Evolutionary conservation across 2,329 filamentous ascomycete genomes (phyloP).

Genomic region (Sporothrix mexicana): DNA sequence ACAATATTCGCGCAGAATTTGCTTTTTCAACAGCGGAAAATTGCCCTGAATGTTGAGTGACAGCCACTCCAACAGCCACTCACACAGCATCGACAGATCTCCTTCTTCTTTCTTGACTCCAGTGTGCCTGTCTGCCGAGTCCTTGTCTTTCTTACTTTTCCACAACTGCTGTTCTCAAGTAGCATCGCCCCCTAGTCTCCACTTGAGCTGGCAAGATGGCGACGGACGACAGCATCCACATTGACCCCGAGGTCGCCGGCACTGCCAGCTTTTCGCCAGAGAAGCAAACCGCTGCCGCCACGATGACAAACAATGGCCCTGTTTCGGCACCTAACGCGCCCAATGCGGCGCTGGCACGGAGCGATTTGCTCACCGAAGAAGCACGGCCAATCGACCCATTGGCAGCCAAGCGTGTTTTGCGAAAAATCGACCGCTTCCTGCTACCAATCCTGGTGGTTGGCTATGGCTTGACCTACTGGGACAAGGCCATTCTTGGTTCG

Average conservation of each 20-base stretch:
- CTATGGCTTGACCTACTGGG: constrained; percentile 46
- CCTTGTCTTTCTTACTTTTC: background rate
- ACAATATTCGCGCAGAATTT: background rate
- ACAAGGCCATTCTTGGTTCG: constrained; percentile 70
- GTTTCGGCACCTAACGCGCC: background rate
- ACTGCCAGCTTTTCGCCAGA: background rate
- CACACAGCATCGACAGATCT: too few species aligned
- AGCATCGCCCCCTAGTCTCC: background rate
- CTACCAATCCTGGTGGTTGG: constrained; percentile 1
- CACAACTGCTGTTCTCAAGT: background rate
- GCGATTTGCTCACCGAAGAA: constrained; percentile 14
- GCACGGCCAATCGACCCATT: constrained; percentile 14
- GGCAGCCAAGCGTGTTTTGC: background rate
- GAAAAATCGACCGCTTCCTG: constrained; percentile 27
- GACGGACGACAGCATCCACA: background rate
- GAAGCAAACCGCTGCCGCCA: background rate
- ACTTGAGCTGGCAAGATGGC: background rate
- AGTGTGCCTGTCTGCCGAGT: too few species aligned
- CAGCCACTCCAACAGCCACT: too few species aligned
- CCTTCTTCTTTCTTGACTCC: too few species aligned
- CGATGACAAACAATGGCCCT: background rate
- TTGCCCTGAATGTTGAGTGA: too few species aligned
- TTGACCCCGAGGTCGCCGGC: background rate
- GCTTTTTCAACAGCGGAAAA: background rate
- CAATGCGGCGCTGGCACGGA: background rate